These are phyloP conservation scores for Albugo candida DNA, from an alignment of 352 stramenopile species.

Conservation along the genomic window DNA sequence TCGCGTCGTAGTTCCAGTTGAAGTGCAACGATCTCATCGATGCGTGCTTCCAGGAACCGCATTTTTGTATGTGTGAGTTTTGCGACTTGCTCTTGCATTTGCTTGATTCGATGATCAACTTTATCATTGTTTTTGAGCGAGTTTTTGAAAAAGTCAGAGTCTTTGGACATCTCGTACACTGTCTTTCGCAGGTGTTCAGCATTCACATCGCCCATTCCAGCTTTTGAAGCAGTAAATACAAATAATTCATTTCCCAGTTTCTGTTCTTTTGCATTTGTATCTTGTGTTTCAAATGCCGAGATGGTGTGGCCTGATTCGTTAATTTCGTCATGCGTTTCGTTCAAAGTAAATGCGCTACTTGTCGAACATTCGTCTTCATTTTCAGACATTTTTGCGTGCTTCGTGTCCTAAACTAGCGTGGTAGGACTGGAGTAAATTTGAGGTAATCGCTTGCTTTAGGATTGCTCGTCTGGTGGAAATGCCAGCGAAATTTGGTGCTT, in stretches of 20 bases:
- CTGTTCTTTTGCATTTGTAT: conserved; percentile 1
- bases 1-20: conserved; percentile 33
- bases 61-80: conserved; percentile 21
- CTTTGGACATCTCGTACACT: conserved; percentile 87
- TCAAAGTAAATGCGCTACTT: no score
- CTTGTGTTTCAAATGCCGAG: background rate
- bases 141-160: conserved; percentile 86
- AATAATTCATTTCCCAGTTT: conserved; percentile 27
- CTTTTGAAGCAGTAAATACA: conserved; percentile 71
- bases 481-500: no score
- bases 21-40: conserved; percentile 15
- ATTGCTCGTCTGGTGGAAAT: no score
- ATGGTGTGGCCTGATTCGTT: no score
- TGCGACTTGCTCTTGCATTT: conserved; percentile 46
- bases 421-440: no score
- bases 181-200: conserved; percentile 82
- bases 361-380: no score
- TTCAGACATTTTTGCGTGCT: no score
- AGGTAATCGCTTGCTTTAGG: no score
- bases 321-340: no score
- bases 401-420: no score
- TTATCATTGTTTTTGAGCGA: conserved; percentile 77
- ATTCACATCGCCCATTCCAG: conserved; percentile 78
- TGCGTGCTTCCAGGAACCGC: conserved; percentile 17
- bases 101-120: conserved; percentile 58